Conservation (phyloP, 106 monocot species). For the Acorus gramineus region DNA sequence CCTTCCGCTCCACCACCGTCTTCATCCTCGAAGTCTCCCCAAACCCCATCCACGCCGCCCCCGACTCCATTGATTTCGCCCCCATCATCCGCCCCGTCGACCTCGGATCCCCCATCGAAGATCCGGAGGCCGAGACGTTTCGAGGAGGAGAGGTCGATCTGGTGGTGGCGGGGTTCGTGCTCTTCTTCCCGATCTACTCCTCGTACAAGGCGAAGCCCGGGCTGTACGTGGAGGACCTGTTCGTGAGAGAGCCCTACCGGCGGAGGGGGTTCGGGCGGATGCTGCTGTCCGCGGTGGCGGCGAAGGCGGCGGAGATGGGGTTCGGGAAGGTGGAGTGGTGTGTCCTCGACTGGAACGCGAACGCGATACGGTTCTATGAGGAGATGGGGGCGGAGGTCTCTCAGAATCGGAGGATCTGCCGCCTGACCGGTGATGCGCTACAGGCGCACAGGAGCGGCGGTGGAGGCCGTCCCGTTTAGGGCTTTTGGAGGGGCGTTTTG, state of each 20-base stretch:
- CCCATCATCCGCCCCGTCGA: constrained; percentile 23
- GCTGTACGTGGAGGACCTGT: constrained; percentile 74
- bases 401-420: constrained; percentile 69
- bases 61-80: not conserved
- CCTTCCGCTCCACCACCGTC: constrained; percentile 85
- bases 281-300: constrained; percentile 77
- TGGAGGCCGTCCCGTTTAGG: no score
- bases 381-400: constrained; percentile 80
- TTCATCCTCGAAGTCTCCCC: constrained; percentile 71
- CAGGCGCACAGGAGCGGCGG: constrained; percentile 13
- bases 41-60: constrained; percentile 17
- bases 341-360: constrained; percentile 77
- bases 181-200: constrained; percentile 92
- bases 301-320: constrained; percentile 59
- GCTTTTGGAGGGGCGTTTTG: no score
- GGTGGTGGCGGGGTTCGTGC: constrained; percentile 62
- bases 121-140: constrained; percentile 39
- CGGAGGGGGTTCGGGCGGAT: constrained; percentile 64
- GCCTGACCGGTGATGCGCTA: constrained; percentile 50
- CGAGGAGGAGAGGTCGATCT: no score
- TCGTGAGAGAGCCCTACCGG: constrained; percentile 74
- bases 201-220: constrained; percentile 65
- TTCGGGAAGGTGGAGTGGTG: constrained; percentile 86
- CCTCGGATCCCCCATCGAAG: constrained; percentile 23
- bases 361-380: constrained; percentile 72